Base-by-base conservation (phyloP, 495 filamentous ascomycete genomes). In the Penicillium cinerascens region DNA sequence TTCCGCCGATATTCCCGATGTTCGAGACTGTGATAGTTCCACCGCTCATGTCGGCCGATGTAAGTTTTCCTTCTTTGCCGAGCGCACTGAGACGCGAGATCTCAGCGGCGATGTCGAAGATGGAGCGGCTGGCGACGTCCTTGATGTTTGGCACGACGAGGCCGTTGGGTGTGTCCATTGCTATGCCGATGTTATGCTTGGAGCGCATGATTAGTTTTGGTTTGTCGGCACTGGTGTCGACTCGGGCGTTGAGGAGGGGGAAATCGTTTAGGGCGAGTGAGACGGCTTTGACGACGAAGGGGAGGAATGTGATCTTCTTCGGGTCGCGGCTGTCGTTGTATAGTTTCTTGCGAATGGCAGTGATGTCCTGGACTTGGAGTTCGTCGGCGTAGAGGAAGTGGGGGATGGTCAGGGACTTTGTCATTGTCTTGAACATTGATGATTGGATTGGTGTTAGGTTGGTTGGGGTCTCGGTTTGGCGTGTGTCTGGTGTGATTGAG, bases 341-440 rank as follows among this genome's bases (percentile, higher is more conserved):
- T 17, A 97, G 79, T 37, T 80, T 82, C 33, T 72, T 66, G 16
- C 93, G 86, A 33, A 97, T 75, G 33, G 79, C 71, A 37, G 81
- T 82, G 2, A 97, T 77, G 17, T 81, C 70, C 47, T 84, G 83
- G 60, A 96, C 82, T 65, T 91, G 85, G 35, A 96, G 75, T 64
- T 92, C 87, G 66, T 96, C 89, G 11, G 89, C 84, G 69, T 90
- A 99, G 42, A 96, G 81, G 67, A 99, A 95, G 69, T 97, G 95
- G 0, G 93, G 95, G 54, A 92, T 97, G 42, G 60, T 81, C 55
- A 99, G 77, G 16, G 91, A 95, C 38, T 83, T 82, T 18, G 92
- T 97, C 95, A 99, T 99, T n/a, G 83, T 82, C 69, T 93, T 96
- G 82, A 96, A 97, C 95, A 99, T 99, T 63, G 89, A 85, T 17